These are phyloP conservation scores for Selaginella tamariscina DNA, from an alignment of 75 land plant genomes.

Conservation along the genomic window DNA sequence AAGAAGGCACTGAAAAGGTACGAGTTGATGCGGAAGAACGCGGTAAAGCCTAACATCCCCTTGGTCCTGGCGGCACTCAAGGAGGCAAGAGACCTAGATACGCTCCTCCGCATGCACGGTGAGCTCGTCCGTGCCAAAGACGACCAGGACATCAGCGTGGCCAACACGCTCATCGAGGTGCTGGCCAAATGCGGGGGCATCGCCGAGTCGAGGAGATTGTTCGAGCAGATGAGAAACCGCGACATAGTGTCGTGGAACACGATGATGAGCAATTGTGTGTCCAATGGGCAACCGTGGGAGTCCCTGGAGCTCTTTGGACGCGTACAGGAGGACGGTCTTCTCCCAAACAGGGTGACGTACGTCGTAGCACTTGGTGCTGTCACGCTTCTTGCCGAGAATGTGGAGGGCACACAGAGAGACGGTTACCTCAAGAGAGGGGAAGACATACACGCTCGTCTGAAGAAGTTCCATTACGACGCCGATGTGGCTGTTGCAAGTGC, in stretches of 20 bases:
- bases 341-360: background rate
- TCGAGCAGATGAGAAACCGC: background rate
- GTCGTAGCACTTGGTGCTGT: background rate
- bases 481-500: background rate
- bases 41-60: background rate
- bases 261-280: background rate
- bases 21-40: background rate
- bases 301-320: background rate
- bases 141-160: background rate
- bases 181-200: background rate
- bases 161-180: background rate
- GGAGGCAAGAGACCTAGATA: background rate
- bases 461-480: background rate
- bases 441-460: background rate
- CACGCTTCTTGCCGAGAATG: background rate
- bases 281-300: background rate
- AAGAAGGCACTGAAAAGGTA: background rate
- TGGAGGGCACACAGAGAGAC: background rate
- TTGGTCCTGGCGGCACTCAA: background rate
- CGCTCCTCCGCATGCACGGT: background rate
- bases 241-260: background rate
- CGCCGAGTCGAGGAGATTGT: background rate
- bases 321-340: background rate
- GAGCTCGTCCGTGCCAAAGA: background rate
- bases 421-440: background rate